Evolutionary conservation across 2,329 filamentous ascomycete genomes (phyloP), one percentile per base, ranked within the genome.

Genomic region (Lithohypha guttulata): DNA sequence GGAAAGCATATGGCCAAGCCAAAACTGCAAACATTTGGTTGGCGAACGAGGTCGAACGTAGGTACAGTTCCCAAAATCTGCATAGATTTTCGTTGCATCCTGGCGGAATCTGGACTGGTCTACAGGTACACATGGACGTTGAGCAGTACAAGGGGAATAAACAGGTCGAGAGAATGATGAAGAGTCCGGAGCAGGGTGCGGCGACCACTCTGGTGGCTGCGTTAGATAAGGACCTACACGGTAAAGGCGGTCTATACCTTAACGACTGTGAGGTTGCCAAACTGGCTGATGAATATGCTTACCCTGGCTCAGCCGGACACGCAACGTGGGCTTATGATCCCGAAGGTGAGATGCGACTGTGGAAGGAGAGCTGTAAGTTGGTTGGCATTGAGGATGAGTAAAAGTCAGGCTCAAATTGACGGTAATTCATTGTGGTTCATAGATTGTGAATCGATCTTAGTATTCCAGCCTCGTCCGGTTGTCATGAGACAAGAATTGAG

Each of bases 1-100:
- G 51, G 40, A 26, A 40, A 1, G 57, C 65, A 1, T 75, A 75
- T 42, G 63, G 58, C 0, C 64, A 70, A 45, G 57, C 59, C 34
- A 76, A 75, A 47, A 60, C 62, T 0, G 69, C 71, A 9, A 71
- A 68, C 42, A 60, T 73, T 13, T 68, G 62, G 45, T 64, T 68
- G 37, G 64, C 69, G 3, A 70, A 66, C 42, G 60, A 71, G 41
- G 59, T 74, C 18, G 69, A 73, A 21, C 59, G 69, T 1, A 59
- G 59, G 0, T 73, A 70, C 45, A 66, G 63, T 2, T 18, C 51
- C 1, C 25, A 43, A 19, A 48, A 55, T 3, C 62, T 65, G 0
- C 68, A 69, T 37, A 67, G 59, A 0, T 51, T 56, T 11, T 59
- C 58, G 14, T 39, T 71, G 4, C 64, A 71, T 39, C 71, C 70